These are phyloP conservation scores for Phytophthora sojae DNA, from an alignment of 352 stramenopile genomes.

Conservation along the genomic window DNA sequence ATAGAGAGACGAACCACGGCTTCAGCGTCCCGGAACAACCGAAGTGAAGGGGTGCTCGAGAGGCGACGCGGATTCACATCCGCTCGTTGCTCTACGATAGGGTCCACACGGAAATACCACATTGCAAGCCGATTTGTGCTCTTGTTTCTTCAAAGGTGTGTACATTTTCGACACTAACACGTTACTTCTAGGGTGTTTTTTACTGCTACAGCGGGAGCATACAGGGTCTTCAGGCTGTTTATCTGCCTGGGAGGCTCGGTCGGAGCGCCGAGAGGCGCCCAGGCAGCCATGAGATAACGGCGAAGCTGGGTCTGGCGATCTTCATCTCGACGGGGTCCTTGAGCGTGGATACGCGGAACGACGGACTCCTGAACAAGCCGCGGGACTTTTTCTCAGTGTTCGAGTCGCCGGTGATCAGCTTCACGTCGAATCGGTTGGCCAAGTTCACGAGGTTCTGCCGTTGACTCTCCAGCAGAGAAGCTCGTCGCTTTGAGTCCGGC, in stretches of 20 bases:
- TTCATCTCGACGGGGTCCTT: slow-evolving; percentile 27
- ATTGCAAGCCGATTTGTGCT: slow-evolving; percentile 36
- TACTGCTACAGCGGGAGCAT: slow-evolving; percentile 15
- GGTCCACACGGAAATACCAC: slow-evolving; percentile 28
- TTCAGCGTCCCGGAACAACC: slow-evolving; percentile 15
- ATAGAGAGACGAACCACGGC: slow-evolving; percentile 32
- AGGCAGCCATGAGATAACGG: slow-evolving; percentile 49
- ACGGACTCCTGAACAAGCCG: slow-evolving; percentile 23
- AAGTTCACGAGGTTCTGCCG: slow-evolving; percentile 35
- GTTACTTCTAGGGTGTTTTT: slow-evolving; percentile 22
- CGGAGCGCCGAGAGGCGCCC: slow-evolving; percentile 36
- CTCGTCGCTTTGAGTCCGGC: slow-evolving; percentile 20
- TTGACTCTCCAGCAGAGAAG: slow-evolving; percentile 35
- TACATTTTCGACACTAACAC: slow-evolving; percentile 28
- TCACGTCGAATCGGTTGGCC: slow-evolving; percentile 62
- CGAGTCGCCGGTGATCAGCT: slow-evolving; percentile 29
- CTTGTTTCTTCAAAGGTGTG: slow-evolving; percentile 20
- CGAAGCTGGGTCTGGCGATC: slow-evolving; percentile 25
- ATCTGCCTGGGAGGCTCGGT: slow-evolving; percentile 30
- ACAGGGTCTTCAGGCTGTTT: slow-evolving; percentile 11
- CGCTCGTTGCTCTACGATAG: slow-evolving; percentile 25
- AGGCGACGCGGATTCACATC: slow-evolving; percentile 5
- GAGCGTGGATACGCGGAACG: slow-evolving; percentile 20
- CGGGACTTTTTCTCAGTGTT: slow-evolving; percentile 24
- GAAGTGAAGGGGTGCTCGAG: slow-evolving; percentile 3